Evolutionary conservation across 306 rosid genomes (phyloP).

Genomic region (Ziziphus jujuba): DNA sequence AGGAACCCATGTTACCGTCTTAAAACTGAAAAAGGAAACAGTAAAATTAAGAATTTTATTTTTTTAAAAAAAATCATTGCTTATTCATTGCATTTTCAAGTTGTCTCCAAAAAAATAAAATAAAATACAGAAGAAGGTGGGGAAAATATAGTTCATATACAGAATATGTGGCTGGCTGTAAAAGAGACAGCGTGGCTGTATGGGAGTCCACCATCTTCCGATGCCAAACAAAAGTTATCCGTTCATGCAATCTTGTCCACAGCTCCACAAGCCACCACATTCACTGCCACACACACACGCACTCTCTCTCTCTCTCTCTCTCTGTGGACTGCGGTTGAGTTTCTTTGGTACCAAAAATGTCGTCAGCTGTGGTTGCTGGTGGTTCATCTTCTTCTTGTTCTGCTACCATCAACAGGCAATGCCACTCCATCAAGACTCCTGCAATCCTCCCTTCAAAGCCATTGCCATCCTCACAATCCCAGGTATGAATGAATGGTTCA

Average conservation of each 20-base stretch:
- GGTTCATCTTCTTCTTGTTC: constrained; percentile 56
- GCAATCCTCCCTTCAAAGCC: constrained; percentile 39
- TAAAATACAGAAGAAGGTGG: background rate
- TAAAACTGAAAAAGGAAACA: too few species aligned
- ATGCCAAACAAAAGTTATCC: constrained; percentile 42
- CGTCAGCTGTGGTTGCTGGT: constrained; percentile 60
- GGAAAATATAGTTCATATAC: background rate
- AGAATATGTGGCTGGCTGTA: background rate
- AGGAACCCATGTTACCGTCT: too few species aligned
- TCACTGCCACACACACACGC: background rate
- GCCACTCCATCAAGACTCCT: constrained; percentile 37
- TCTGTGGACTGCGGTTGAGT: background rate
- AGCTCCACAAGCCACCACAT: background rate
- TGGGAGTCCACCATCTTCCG: constrained; percentile 25
- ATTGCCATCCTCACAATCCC: constrained; percentile 29
- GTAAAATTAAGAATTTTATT: too few species aligned
- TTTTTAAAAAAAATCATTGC: too few species aligned
- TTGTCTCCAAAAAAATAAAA: background rate
- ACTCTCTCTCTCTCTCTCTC: background rate
- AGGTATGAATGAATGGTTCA: constrained; percentile 33
- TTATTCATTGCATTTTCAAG: too few species aligned
- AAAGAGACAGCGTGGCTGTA: constrained; percentile 36
- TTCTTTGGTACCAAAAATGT: constrained; percentile 35
- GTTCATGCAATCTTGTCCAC: constrained; percentile 10
- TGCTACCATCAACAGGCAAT: constrained; percentile 49